Percentiles rank a stretch among this genome's conserved stretches.
phyloP scores from a whole-genome alignment of 2,329 filamentous ascomycete species.

The Fusarium camptoceras region DNA sequence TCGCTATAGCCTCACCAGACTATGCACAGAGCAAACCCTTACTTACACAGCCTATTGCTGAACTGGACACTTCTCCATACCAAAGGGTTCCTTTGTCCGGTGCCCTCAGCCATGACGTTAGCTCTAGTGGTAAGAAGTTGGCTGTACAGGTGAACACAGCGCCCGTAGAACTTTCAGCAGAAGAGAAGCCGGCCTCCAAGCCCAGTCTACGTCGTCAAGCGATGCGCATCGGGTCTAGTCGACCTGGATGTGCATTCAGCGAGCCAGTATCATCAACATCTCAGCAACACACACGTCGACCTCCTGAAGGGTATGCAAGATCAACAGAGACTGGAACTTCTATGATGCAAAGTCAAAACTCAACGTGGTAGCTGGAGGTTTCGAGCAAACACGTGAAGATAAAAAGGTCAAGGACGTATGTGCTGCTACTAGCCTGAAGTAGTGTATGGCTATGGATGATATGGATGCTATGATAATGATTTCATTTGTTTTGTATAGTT shows the following conservation, averaged over 20 bases:
- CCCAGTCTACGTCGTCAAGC: background rate
- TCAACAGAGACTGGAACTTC: background rate
- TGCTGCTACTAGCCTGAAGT: background rate
- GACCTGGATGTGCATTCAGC: background rate
- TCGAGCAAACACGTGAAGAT: background rate
- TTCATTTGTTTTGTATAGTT: background rate
- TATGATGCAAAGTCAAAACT: background rate
- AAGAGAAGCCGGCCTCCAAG: background rate
- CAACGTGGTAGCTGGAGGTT: background rate
- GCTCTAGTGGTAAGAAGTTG: background rate
- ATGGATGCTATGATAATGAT: no score
- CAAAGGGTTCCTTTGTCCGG: constrained; percentile 14
- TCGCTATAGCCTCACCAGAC: constrained; percentile 1
- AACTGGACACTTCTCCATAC: constrained; percentile 21
- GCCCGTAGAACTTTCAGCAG: constrained; percentile 23
- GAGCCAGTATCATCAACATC: background rate
- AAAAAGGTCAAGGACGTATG: no score
- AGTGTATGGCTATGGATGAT: background rate
- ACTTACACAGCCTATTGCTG: constrained; percentile 11
- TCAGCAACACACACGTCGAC: background rate
- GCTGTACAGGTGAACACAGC: constrained; percentile 19
- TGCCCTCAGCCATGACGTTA: background rate
- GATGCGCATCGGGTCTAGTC: background rate
- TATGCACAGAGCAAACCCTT: background rate
- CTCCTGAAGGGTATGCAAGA: background rate